A percentile compares a stretch with the other conserved stretches of the same genome.
Conservation (phyloP, 768 basidiomycete genomes). For the Suillus luteus region DNA sequence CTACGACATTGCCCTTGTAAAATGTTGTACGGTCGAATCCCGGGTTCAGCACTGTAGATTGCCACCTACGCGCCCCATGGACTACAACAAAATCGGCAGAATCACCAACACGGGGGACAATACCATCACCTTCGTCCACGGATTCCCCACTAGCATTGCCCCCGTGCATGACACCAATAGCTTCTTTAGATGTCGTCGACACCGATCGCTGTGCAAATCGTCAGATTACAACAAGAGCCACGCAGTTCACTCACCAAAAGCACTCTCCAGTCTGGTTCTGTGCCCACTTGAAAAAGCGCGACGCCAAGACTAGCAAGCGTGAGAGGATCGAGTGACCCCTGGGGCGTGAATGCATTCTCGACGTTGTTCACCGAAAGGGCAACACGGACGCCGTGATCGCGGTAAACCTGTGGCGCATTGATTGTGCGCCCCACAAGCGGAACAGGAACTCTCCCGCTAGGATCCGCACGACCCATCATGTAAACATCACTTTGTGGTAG, state of each 20-base stretch:
- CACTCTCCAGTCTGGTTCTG: conserved; percentile 43
- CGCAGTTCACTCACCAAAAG: conserved; percentile 46
- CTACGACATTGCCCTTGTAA: conserved; percentile 19
- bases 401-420: conserved; percentile 49
- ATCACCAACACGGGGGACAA: conserved; percentile 43
- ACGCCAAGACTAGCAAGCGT: conserved; percentile 58
- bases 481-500: conserved; percentile 68
- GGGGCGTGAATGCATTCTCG: conserved; percentile 69
- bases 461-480: conserved; percentile 55
- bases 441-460: conserved; percentile 25
- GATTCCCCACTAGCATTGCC: conserved; percentile 22
- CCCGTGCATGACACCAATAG: conserved; percentile 38
- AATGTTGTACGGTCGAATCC: conserved; percentile 28
- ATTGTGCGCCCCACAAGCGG: conserved; percentile 54
- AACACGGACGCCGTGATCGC: conserved; percentile 46
- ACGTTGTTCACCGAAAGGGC: conserved; percentile 67
- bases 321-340: conserved; percentile 65
- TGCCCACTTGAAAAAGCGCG: conserved; percentile 60
- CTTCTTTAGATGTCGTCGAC: conserved; percentile 52
- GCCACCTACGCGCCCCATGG: conserved; percentile 47
- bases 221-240: conserved; percentile 5
- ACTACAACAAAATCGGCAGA: conserved; percentile 62
- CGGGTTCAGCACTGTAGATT: conserved; percentile 52
- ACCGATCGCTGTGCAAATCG: conserved; percentile 46
- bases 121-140: conserved; percentile 13